A percentile compares a stretch with the other conserved stretches of the same genome.
phyloP scores from a whole-genome alignment of 2,329 filamentous ascomycete species.

The Dothistroma pini region DNA sequence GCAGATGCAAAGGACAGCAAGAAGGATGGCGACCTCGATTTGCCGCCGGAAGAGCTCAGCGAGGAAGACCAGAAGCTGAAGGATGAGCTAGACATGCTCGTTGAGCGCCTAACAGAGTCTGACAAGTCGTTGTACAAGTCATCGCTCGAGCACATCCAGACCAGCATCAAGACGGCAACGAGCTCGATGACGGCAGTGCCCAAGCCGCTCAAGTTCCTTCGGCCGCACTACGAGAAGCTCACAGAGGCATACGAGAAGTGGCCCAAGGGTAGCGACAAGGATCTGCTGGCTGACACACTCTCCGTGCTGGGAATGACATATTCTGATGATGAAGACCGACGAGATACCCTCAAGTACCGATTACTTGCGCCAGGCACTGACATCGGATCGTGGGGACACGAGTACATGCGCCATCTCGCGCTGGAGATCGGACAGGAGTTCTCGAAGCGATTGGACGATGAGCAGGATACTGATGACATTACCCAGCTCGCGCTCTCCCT shows the following conservation, averaged over 20 bases:
- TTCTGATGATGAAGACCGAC: conserved; percentile 81
- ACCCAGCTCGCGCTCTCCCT: conserved; percentile 78
- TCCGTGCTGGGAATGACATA: conserved; percentile 99
- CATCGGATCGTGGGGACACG: conserved; percentile 95
- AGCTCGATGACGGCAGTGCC: conserved; percentile 99
- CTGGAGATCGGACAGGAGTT: conserved; percentile 96
- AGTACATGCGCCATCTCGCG: conserved; percentile 94
- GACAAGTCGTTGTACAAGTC: conserved; percentile 86
- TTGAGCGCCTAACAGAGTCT: conserved; percentile 87
- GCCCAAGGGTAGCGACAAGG: conserved; percentile 80
- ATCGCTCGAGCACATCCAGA: conserved; percentile 93
- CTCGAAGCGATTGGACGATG: conserved; percentile 77
- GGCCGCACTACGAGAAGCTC: conserved; percentile 91
- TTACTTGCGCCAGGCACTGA: conserved; percentile 86
- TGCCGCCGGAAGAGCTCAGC: conserved; percentile 77
- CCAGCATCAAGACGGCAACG: conserved; percentile 97
- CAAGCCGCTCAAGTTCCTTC: conserved; percentile 95
- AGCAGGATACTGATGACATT: conserved; percentile 79
- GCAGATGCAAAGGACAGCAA: conserved; percentile 64
- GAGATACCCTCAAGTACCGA: conserved; percentile 95
- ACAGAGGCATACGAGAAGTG: conserved; percentile 86
- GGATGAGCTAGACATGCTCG: conserved; percentile 95
- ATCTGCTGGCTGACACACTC: conserved; percentile 84
- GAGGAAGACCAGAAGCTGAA: conserved; percentile 99
- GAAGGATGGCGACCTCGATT: conserved; percentile 70